phyloP scores from a whole-genome alignment of 2,329 filamentous ascomycete species.

The Bipolaris victoriae region DNA sequence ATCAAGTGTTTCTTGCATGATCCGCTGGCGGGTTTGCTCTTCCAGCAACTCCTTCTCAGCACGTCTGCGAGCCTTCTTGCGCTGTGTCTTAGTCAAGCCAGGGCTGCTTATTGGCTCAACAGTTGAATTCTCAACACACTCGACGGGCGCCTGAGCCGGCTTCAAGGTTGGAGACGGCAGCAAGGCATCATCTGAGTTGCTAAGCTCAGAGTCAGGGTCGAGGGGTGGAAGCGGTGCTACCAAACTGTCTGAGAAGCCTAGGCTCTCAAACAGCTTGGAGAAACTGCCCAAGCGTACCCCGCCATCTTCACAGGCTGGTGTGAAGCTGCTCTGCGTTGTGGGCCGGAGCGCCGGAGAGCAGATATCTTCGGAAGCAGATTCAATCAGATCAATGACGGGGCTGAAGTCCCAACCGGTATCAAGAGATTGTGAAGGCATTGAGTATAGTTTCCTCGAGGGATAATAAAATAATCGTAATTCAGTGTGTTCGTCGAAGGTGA shows the following conservation, averaged over 20 bases:
- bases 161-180: constrained; percentile 23
- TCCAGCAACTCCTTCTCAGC: constrained; percentile 29
- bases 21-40: constrained; percentile 16
- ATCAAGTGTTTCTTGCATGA: constrained; percentile 15
- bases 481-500: constrained; percentile 8
- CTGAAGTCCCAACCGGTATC: constrained; percentile 55
- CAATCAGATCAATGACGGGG: constrained; percentile 53
- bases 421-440: constrained; percentile 45
- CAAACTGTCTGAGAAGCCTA: constrained; percentile 45
- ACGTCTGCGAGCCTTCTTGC: constrained; percentile 34
- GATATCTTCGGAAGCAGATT: constrained; percentile 31
- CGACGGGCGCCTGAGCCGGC: neutral
- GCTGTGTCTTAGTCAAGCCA: constrained; percentile 34
- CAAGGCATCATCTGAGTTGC: constrained; percentile 54
- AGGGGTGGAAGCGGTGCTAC: constrained; percentile 29
- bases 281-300: constrained; percentile 53
- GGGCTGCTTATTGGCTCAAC: constrained; percentile 1
- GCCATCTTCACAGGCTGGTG: constrained; percentile 15
- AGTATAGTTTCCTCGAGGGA: neutral
- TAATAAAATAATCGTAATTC: neutral
- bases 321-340: constrained; percentile 11
- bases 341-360: constrained; percentile 27
- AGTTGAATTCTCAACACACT: constrained; percentile 2
- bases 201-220: constrained; percentile 41
- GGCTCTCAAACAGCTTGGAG: constrained; percentile 52